These are phyloP conservation scores for Eremothecium coryli DNA, from an alignment of 1,139 yeast genomes.

Conservation along the genomic window DNA sequence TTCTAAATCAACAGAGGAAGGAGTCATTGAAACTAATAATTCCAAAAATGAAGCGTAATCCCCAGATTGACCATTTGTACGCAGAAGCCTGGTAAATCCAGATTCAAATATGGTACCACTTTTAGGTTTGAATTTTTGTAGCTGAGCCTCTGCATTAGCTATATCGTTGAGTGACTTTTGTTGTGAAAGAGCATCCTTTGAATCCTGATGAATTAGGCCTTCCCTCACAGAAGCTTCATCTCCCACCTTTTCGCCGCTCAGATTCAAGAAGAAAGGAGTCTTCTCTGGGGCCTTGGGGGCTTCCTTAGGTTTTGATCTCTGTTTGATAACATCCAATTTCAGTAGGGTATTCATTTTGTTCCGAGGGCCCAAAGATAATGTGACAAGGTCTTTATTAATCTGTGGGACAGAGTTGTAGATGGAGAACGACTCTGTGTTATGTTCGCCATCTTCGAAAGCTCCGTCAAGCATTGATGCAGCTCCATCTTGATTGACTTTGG, in stretches of 20 bases:
- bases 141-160: slow-evolving; percentile 13
- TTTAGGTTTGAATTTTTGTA: slow-evolving; percentile 28
- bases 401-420: slow-evolving; percentile 61
- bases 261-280: slow-evolving; percentile 71
- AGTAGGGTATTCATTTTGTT: slow-evolving; percentile 69
- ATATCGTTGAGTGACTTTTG: slow-evolving; percentile 11
- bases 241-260: slow-evolving; percentile 58
- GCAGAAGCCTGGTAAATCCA: slow-evolving; percentile 57
- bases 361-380: slow-evolving; percentile 71
- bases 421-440: slow-evolving; percentile 30
- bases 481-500: slow-evolving; percentile 79
- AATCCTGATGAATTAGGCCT: slow-evolving; percentile 29
- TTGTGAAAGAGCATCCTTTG: slow-evolving; percentile 15
- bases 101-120: slow-evolving; percentile 50
- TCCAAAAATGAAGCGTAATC: slow-evolving; percentile 46
- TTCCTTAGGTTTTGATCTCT: slow-evolving; percentile 82
- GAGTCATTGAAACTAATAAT: slow-evolving; percentile 55
- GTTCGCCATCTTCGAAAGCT: slow-evolving; percentile 42
- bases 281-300: slow-evolving; percentile 80
- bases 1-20: slow-evolving; percentile 76
- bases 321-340: slow-evolving; percentile 74
- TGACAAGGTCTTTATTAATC: slow-evolving; percentile 51
- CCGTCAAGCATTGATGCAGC: slow-evolving; percentile 72
- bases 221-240: slow-evolving; percentile 61
- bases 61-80: slow-evolving; percentile 38